Conservation (phyloP, 371 early-diverging fungal species). For the Thermomucor indicae-seudaticae region DNA sequence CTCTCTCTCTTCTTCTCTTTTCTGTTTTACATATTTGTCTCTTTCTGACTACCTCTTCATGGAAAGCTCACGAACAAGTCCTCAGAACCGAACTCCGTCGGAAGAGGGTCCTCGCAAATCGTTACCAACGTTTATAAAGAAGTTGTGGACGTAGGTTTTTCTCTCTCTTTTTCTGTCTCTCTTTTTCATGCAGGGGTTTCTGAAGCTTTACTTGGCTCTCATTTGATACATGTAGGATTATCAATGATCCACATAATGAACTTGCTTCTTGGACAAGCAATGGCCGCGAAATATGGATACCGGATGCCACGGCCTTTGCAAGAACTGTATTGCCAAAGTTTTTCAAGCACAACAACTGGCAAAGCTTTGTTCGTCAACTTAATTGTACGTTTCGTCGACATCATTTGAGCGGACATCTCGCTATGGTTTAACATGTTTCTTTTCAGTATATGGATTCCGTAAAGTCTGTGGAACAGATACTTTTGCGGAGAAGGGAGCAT, state of each 20-base stretch:
- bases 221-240: constrained; percentile 51
- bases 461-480: constrained; percentile 9
- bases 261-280: constrained; percentile 72
- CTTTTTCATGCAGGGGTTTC: too few relatives aligned
- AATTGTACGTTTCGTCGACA: constrained; percentile 59
- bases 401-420: too few relatives aligned
- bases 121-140: constrained; percentile 65
- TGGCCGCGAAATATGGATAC: constrained; percentile 67
- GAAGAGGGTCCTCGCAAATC: constrained; percentile 5
- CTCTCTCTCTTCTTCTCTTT: constrained; percentile 3
- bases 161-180: constrained; percentile 1
- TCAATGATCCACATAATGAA: constrained; percentile 58
- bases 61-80: background rate
- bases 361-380: constrained; percentile 91
- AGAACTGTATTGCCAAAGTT: constrained; percentile 78
- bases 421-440: too few relatives aligned
- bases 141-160: constrained; percentile 55
- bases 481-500: background rate
- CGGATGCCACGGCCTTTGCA: constrained; percentile 73
- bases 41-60: background rate
- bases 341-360: constrained; percentile 93
- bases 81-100: background rate
- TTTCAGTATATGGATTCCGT: constrained; percentile 18
- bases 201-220: too few relatives aligned
- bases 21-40: background rate